phyloP scores from a whole-genome alignment of 73 alveolate genomes.

The Paramecium bursaria region DNA sequence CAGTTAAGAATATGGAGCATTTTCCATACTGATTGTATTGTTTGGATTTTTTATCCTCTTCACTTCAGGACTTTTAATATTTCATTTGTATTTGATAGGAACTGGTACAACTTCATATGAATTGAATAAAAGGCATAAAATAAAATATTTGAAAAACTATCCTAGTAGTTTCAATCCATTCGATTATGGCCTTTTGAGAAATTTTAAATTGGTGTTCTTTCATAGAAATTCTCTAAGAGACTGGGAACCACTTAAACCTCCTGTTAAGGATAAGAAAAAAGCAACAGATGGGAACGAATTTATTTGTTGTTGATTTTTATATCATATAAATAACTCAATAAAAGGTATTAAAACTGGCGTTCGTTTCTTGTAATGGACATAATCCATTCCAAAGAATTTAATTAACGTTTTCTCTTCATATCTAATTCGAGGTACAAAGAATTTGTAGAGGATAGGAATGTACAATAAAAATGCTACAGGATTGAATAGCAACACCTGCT shows the following conservation, averaged over 20 bases:
- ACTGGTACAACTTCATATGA: constrained; percentile 81
- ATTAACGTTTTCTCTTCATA: constrained; percentile 82
- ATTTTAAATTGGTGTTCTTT: no score
- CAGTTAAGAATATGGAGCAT: constrained; percentile 62
- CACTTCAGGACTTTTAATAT: constrained; percentile 63
- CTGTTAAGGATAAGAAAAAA: no score
- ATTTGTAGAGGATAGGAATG: constrained; percentile 75
- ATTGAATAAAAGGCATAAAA: constrained; percentile 72
- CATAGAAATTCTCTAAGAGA: no score
- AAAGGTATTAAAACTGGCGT: constrained; percentile 85
- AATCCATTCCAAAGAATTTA: constrained; percentile 82
- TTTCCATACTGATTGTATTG: constrained; percentile 66
- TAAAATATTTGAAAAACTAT: constrained; percentile 69
- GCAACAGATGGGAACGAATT: no score
- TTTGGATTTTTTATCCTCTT: constrained; percentile 70
- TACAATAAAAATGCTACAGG: constrained; percentile 80
- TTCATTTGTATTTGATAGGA: constrained; percentile 76
- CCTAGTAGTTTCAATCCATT: constrained; percentile 75
- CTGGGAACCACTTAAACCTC: no score
- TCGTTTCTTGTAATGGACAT: constrained; percentile 73
- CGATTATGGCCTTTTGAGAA: no score
- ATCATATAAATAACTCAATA: constrained; percentile 68
- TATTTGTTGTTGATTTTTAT: no score
- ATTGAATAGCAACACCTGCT: constrained; percentile 79
- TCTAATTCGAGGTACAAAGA: constrained; percentile 80